phyloP scores from a whole-genome alignment of 169 alveolate species.

The Eimeria acervulina region DNA sequence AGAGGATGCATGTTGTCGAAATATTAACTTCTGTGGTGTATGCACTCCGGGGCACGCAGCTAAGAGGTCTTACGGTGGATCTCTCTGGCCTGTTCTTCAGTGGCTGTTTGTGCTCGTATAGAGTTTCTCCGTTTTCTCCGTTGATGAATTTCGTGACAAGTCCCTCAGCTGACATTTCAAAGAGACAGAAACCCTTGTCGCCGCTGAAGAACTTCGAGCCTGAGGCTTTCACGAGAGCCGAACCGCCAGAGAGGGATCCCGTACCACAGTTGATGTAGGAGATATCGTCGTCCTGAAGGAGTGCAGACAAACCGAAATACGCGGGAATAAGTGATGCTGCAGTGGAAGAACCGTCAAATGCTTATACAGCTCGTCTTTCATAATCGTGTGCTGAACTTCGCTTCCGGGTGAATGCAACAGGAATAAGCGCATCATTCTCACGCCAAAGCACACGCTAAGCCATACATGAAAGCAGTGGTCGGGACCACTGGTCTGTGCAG shows the following conservation, averaged over 20 bases:
- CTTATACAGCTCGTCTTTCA: background rate
- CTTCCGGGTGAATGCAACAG: background rate
- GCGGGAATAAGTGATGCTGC: too few relatives aligned
- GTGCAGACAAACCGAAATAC: background rate
- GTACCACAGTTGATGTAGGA: constrained; percentile 91
- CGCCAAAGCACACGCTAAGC: background rate
- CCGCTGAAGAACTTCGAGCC: constrained; percentile 89
- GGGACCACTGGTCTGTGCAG: too few relatives aligned
- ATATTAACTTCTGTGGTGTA: background rate
- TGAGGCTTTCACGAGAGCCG: constrained; percentile 84
- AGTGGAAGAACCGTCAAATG: too few relatives aligned
- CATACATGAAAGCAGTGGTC: background rate
- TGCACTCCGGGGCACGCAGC: background rate
- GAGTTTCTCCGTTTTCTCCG: constrained; percentile 89
- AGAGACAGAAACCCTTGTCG: constrained; percentile 91
- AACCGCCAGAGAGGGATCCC: constrained; percentile 87
- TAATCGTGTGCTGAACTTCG: too few relatives aligned
- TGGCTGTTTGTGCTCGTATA: constrained; percentile 89
- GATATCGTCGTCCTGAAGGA: constrained; percentile 81
- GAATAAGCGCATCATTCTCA: background rate
- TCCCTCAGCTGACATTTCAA: constrained; percentile 90
- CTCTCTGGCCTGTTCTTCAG: constrained; percentile 87
- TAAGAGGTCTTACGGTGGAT: constrained; percentile 84
- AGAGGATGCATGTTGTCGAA: background rate
- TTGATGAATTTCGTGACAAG: constrained; percentile 89